phyloP scores from a whole-genome alignment of 768 basidiomycete species.

The Sarcodon aspratus region DNA sequence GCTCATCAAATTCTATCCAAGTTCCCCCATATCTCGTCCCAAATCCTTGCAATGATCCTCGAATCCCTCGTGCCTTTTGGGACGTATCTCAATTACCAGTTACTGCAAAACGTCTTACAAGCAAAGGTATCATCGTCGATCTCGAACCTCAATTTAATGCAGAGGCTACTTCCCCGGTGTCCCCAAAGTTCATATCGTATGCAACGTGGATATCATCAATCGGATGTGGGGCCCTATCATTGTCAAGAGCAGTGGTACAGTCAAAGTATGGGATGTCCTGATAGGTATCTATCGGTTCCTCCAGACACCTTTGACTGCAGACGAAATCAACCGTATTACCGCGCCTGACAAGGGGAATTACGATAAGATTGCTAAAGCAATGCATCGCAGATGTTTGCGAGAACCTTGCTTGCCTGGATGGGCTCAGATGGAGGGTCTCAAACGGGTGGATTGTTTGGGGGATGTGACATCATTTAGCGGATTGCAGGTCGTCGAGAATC shows the following conservation, averaged over 20 bases:
- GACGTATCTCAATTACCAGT: constrained; percentile 22
- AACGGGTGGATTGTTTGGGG: constrained; percentile 40
- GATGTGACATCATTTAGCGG: constrained; percentile 34
- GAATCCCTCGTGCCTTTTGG: constrained; percentile 18
- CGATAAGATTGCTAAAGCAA: constrained; percentile 14
- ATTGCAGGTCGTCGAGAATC: constrained; percentile 14
- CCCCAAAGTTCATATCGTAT: constrained; percentile 13
- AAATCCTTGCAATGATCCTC: constrained; percentile 17
- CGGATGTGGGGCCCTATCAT: constrained; percentile 37
- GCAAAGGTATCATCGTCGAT: constrained; percentile 14
- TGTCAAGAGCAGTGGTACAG: constrained; percentile 17
- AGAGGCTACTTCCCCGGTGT: constrained; percentile 12
- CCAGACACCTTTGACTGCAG: constrained; percentile 26
- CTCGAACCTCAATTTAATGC: constrained; percentile 9
- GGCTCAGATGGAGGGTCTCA: constrained; percentile 27
- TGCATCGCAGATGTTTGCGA: constrained; percentile 23
- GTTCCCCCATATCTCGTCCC: constrained; percentile 14
- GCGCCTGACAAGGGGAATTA: constrained; percentile 10
- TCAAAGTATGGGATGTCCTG: constrained; percentile 35
- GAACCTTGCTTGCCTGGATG: constrained; percentile 27
- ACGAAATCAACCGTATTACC: constrained; percentile 16
- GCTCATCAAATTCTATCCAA: not conserved
- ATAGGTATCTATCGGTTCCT: constrained; percentile 38
- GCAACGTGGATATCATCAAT: constrained; percentile 8
- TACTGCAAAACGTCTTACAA: constrained; percentile 18